phyloP scores from a whole-genome alignment of 2,329 filamentous ascomycete species.

The Diaporthe sp. region DNA sequence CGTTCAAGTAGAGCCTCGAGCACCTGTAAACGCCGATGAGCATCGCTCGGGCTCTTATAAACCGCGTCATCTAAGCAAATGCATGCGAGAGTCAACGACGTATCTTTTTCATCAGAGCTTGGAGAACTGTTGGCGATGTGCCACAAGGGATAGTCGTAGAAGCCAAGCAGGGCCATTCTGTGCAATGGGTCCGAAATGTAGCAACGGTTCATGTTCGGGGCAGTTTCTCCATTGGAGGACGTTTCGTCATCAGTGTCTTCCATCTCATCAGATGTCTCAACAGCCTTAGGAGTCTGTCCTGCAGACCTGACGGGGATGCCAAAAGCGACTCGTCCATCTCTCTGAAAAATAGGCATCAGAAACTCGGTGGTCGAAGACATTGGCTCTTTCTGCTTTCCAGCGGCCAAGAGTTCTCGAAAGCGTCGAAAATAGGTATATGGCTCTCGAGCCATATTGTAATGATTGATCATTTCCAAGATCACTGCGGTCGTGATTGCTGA shows the following conservation, averaged over 20 bases:
- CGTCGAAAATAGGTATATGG: neutral
- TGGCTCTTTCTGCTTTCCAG: neutral
- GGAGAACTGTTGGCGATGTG: neutral
- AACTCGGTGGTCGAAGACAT: accelerated
- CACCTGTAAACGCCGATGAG: neutral
- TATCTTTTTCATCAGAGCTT: neutral
- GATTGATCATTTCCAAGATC: neutral
- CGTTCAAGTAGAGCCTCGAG: neutral
- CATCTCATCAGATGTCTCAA: too few species aligned
- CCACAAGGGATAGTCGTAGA: neutral
- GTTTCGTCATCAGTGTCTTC: neutral
- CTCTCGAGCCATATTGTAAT: neutral
- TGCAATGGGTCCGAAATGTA: neutral
- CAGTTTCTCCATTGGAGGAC: neutral
- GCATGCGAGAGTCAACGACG: neutral
- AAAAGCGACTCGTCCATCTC: too few species aligned
- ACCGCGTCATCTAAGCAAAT: neutral
- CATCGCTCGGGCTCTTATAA: too few species aligned
- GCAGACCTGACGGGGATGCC: neutral
- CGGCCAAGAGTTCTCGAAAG: neutral
- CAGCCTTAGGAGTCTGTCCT: neutral
- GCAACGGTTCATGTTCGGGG: neutral
- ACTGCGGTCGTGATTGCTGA: neutral
- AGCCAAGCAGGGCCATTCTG: neutral
- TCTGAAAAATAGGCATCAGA: too few species aligned